These are phyloP conservation scores for Paspalum vaginatum DNA, from an alignment of 176 grass and related monocot species.

Conservation along the genomic window DNA sequence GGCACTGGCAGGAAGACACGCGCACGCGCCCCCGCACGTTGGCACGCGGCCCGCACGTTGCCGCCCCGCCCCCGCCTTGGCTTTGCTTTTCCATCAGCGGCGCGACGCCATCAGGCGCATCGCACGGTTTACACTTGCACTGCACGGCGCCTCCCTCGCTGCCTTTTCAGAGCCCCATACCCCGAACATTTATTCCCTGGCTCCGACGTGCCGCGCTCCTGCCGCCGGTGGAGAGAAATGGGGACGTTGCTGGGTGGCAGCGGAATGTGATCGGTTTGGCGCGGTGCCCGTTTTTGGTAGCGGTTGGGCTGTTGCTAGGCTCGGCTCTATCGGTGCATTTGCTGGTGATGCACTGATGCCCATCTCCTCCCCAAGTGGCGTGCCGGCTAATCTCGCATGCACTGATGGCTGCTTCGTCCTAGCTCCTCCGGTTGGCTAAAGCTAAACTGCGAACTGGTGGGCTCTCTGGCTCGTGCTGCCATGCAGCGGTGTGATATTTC, in stretches of 20 bases:
- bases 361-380: neutral
- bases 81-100: no score
- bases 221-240: neutral
- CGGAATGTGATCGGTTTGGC: neutral
- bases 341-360: neutral
- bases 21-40: constrained; percentile 30
- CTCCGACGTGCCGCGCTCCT: neutral
- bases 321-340: neutral
- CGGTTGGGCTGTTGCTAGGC: neutral
- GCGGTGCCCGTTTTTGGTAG: neutral
- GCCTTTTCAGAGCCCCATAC: no score
- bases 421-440: no score
- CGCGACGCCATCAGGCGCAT: no score
- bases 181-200: neutral
- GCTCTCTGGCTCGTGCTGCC: no score
- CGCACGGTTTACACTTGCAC: no score
- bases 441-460: no score
- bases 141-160: no score
- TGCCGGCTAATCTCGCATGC: neutral
- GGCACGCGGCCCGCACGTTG: constrained; percentile 33
- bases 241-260: neutral
- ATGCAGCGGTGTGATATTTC: neutral
- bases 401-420: neutral
- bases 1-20: constrained; percentile 16
- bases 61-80: no score